These are phyloP conservation scores for Podaxis sp. DNA, from an alignment of 768 basidiomycete genomes.

Conservation along the genomic window DNA sequence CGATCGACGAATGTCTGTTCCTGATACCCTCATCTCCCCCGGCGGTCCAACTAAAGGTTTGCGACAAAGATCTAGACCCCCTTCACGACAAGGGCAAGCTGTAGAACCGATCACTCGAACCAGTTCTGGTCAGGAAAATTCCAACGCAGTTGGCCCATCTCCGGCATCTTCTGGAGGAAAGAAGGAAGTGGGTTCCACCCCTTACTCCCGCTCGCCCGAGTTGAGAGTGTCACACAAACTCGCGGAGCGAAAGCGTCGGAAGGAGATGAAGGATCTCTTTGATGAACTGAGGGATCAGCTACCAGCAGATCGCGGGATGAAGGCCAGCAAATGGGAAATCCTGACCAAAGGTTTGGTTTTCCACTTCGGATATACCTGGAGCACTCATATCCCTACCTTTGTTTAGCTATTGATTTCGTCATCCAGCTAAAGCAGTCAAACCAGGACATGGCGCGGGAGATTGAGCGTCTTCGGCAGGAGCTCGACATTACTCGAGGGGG, in stretches of 20 bases:
- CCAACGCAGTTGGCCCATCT: conserved; percentile 31
- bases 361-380: conserved; percentile 7
- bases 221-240: conserved; percentile 94
- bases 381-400: background rate
- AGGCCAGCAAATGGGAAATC: conserved; percentile 99
- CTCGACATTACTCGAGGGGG: conserved; percentile 47
- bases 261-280: conserved; percentile 99
- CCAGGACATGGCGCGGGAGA: conserved; percentile 73
- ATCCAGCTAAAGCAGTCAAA: conserved; percentile 70
- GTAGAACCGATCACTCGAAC: conserved; percentile 36
- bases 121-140: conserved; percentile 42
- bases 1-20: conserved; percentile 77
- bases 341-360: conserved; percentile 78
- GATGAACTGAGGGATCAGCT: conserved; percentile 93
- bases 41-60: conserved; percentile 40
- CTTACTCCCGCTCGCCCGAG: conserved; percentile 95
- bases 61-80: conserved; percentile 67
- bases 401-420: conserved; percentile 80
- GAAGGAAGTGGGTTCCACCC: conserved; percentile 58
- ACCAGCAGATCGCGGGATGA: conserved; percentile 90
- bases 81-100: conserved; percentile 50
- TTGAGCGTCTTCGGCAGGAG: conserved; percentile 76
- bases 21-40: conserved; percentile 47
- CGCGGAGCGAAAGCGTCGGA: conserved; percentile 93
- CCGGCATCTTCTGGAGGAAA: conserved; percentile 31